A percentile compares a stretch with the other conserved stretches of the same genome.
Conservation (phyloP, 768 basidiomycete species). For the Suillus ampliporus region DNA sequence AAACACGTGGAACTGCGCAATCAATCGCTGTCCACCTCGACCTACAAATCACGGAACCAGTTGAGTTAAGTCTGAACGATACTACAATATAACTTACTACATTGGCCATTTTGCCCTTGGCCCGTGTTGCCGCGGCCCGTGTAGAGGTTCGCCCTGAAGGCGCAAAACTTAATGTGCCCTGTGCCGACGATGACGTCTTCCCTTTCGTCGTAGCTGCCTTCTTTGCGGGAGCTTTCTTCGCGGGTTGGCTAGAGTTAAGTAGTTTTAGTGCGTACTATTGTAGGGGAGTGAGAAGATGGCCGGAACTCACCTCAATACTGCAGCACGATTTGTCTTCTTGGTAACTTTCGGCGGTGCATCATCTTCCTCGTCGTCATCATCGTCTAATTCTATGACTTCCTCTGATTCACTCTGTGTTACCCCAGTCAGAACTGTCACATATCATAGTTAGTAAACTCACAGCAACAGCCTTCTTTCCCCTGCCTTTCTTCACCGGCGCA, state of each 20-base stretch:
- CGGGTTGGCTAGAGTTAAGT: conserved; percentile 35
- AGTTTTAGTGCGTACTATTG: conserved; percentile 22
- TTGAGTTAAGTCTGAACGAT: not conserved
- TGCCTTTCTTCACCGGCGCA: conserved; percentile 48
- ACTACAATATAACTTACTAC: conserved; percentile 36
- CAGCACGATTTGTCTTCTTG: conserved; percentile 68
- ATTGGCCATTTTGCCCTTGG: conserved; percentile 63
- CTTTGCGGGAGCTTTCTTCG: conserved; percentile 62
- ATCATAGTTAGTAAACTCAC: conserved; percentile 21
- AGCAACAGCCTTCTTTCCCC: conserved; percentile 57
- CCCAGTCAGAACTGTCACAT: conserved; percentile 9
- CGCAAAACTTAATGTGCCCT: conserved; percentile 66
- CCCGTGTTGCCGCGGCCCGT: conserved; percentile 71
- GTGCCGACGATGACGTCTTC: conserved; percentile 40
- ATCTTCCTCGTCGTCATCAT: conserved; percentile 60
- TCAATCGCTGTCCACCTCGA: conserved; percentile 37
- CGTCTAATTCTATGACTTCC: conserved; percentile 58
- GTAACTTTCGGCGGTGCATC: conserved; percentile 47
- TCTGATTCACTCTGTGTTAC: conserved; percentile 50
- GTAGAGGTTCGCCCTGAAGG: conserved; percentile 61
- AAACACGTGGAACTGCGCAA: not conserved
- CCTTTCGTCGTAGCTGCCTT: conserved; percentile 44
- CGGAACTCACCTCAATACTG: conserved; percentile 62
- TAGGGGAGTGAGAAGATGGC: conserved; percentile 27
- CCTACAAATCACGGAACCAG: conserved; percentile 1